Percentiles rank a stretch among this genome's conserved stretches.
Evolutionary conservation across 352 stramenopile genomes (phyloP).

Genomic region (Phytophthora rubi): DNA sequence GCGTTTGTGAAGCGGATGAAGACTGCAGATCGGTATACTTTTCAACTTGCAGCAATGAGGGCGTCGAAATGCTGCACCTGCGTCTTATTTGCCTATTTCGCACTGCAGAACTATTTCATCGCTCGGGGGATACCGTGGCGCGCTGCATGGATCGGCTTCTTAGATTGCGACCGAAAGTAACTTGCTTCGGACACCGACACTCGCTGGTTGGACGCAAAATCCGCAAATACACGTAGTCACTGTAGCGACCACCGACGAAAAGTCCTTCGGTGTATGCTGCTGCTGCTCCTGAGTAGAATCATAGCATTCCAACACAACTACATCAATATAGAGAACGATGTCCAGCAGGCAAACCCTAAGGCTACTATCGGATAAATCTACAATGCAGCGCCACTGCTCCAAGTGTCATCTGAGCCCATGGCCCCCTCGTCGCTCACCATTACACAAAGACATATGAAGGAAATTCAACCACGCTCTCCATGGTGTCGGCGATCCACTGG

Average conservation of each 20-base stretch:
- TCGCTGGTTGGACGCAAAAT: neutral
- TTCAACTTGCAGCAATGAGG: neutral
- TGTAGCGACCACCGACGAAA: neutral
- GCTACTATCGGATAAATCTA: too few relatives aligned
- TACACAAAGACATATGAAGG: constrained; percentile 9
- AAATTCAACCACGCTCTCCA: constrained; percentile 30
- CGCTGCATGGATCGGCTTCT: too few relatives aligned
- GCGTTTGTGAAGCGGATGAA: neutral
- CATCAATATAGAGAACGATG: too few relatives aligned
- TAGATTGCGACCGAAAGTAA: neutral
- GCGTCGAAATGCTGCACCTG: constrained; percentile 5
- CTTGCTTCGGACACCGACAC: neutral
- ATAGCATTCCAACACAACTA: too few relatives aligned
- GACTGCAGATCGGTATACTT: neutral
- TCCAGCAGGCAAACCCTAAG: neutral
- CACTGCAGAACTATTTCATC: constrained; percentile 6
- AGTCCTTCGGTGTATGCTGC: neutral
- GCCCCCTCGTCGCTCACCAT: neutral
- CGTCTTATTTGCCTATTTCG: constrained; percentile 32
- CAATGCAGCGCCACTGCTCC: neutral
- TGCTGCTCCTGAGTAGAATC: too few relatives aligned
- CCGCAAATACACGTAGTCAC: neutral
- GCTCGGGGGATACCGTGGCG: neutral
- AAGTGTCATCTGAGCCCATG: neutral
- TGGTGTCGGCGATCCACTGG: constrained; percentile 12